Evolutionary conservation across 805 yeast genomes (phyloP).

Genomic region (Teunomyces lycoperdinae): DNA sequence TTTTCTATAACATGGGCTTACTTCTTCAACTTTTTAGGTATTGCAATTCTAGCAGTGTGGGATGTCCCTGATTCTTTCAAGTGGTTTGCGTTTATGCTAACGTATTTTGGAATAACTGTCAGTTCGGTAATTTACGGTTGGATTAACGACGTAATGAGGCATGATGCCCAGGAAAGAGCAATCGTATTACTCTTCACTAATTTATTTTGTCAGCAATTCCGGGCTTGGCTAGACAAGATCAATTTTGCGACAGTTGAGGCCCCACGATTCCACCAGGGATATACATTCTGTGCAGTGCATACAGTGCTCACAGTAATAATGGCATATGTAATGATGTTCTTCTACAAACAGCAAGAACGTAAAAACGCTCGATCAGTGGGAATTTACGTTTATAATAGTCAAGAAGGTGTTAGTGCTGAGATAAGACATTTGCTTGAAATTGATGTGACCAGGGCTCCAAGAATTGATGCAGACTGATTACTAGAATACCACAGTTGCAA

Average conservation of each 20-base stretch:
- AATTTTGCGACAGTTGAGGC: conserved; percentile 21
- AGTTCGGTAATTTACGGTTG: conserved; percentile 22
- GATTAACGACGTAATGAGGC: conserved; percentile 21
- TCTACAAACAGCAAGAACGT: conserved; percentile 20
- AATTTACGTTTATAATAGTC: conserved; percentile 16
- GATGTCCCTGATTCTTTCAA: conserved; percentile 20
- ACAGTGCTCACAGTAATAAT: conserved; percentile 8
- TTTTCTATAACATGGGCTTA: conserved; percentile 51
- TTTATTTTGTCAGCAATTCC: conserved; percentile 18
- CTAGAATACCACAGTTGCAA: not conserved
- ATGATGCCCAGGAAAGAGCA: conserved; percentile 20
- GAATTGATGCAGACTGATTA: not conserved
- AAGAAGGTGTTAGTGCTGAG: not conserved
- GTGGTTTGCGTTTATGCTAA: conserved; percentile 24
- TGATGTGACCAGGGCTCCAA: not conserved
- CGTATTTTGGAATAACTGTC: conserved; percentile 21
- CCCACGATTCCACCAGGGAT: conserved; percentile 20
- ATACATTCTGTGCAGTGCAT: conserved; percentile 17
- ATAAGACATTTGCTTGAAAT: not conserved
- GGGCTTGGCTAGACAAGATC: conserved; percentile 20
- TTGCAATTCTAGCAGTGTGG: conserved; percentile 22
- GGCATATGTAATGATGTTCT: conserved; percentile 19
- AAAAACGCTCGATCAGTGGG: conserved; percentile 17
- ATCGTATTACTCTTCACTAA: conserved; percentile 20
- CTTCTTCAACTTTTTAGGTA: conserved; percentile 20